phyloP scores from a whole-genome alignment of 2,329 filamentous ascomycete species.

The Botrytis fabae region DNA sequence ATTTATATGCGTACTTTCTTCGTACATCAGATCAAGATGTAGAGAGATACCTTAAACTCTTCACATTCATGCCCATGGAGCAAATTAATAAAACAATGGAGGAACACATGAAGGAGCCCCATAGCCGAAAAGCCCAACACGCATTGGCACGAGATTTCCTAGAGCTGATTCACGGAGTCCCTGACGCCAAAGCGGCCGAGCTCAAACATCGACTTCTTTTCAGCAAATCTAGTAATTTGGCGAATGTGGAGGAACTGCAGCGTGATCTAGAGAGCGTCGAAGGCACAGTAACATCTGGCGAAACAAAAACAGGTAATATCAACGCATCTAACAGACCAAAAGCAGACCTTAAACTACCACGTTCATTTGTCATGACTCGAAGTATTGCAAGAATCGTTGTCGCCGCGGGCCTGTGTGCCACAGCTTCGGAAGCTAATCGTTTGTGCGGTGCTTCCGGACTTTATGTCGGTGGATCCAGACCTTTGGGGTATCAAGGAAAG shows the following conservation, averaged over 20 bases:
- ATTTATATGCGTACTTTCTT: conserved; percentile 89
- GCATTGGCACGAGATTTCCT: conserved; percentile 79
- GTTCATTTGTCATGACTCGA: conserved; percentile 53
- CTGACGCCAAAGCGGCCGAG: conserved; percentile 64
- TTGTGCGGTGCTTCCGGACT: conserved; percentile 56
- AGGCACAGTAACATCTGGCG: too few relatives aligned
- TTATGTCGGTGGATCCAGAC: conserved; percentile 59
- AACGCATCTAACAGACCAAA: conserved; percentile 51
- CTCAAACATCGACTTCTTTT: conserved; percentile 54
- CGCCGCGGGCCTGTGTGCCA: conserved; percentile 59
- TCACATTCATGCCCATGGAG: conserved; percentile 79
- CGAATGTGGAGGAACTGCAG: conserved; percentile 29
- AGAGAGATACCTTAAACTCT: conserved; percentile 78
- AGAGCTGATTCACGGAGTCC: conserved; percentile 71
- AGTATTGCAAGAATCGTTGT: conserved; percentile 60
- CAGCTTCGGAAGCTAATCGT: conserved; percentile 58
- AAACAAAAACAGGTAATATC: not conserved
- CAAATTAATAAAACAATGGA: conserved; percentile 69
- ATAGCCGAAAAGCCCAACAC: conserved; percentile 78
- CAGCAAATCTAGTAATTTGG: conserved; percentile 20
- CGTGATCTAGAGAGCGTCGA: not conserved
- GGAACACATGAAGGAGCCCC: conserved; percentile 65
- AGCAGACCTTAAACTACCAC: conserved; percentile 59
- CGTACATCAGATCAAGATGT: conserved; percentile 79
- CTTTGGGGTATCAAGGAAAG: conserved; percentile 44